A percentile compares a stretch with the other conserved stretches of the same genome.
Evolutionary conservation across 306 rosid genomes (phyloP).

Genomic region (Vicia villosa): DNA sequence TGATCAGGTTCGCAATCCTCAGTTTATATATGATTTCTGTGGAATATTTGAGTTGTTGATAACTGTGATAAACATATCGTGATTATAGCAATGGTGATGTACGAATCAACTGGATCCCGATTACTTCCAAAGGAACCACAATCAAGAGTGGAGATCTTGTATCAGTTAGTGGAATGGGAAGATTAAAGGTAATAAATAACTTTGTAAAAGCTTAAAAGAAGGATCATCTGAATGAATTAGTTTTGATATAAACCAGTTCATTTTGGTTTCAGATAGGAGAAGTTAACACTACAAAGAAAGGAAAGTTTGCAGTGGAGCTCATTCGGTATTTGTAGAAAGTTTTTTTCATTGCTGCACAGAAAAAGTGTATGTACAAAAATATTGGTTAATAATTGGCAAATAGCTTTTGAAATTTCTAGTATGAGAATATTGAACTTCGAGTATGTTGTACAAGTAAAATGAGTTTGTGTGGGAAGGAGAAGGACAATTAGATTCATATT

Average conservation of each 20-base stretch:
- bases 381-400: too few species aligned
- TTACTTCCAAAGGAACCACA: constrained; percentile 71
- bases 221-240: constrained; percentile 27
- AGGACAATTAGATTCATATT: too few species aligned
- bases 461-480: too few species aligned
- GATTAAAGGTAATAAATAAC: constrained; percentile 62
- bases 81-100: constrained; percentile 75
- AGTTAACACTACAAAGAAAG: constrained; percentile 79
- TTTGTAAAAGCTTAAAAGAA: constrained; percentile 29
- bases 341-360: background rate
- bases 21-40: background rate
- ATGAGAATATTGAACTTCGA: too few species aligned
- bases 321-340: constrained; percentile 63
- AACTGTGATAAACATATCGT: constrained; percentile 5
- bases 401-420: too few species aligned
- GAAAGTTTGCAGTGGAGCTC: constrained; percentile 82
- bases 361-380: background rate
- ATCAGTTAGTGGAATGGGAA: constrained; percentile 82
- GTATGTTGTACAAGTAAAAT: too few species aligned
- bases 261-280: constrained; percentile 72
- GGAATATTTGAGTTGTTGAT: background rate
- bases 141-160: constrained; percentile 84
- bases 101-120: constrained; percentile 83
- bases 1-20: constrained; percentile 61
- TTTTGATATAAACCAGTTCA: constrained; percentile 7